Conservation (phyloP, 192 early-diverging fungal species). For the Rhizophagus prolifer region DNA sequence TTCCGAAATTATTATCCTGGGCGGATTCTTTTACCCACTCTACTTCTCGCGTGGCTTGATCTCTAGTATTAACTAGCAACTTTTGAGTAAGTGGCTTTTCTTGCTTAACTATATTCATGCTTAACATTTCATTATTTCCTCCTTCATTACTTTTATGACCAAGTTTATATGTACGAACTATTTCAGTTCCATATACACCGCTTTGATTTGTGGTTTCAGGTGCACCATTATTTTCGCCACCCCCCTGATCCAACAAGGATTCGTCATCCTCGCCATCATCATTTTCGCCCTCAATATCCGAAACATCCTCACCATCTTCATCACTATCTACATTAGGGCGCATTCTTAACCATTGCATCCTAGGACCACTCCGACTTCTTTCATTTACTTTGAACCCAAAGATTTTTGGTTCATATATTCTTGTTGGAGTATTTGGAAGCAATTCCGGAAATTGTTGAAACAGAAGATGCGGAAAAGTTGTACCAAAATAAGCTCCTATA, state of each 20-base stretch:
- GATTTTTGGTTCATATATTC: slow-evolving; percentile 78
- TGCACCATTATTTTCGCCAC: slow-evolving; percentile 29
- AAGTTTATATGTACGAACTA: not conserved
- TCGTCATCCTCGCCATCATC: slow-evolving; percentile 19
- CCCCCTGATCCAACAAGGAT: slow-evolving; percentile 2
- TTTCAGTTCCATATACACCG: not conserved
- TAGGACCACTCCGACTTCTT: slow-evolving; percentile 70
- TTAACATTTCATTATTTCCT: not conserved
- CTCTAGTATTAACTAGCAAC: not conserved
- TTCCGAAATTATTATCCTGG: slow-evolving; percentile 2
- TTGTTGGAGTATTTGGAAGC: slow-evolving; percentile 52
- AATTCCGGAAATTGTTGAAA: slow-evolving; percentile 84
- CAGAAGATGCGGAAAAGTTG: slow-evolving; percentile 92
- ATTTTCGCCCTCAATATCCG: slow-evolving; percentile 15
- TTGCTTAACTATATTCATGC: not conserved
- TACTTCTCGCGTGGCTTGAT: not conserved
- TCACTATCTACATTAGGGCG: slow-evolving; percentile 2
- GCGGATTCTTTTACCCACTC: not conserved
- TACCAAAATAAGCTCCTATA: slow-evolving; percentile 90
- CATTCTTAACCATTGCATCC: slow-evolving; percentile 90
- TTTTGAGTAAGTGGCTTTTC: not conserved
- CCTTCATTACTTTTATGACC: not conserved
- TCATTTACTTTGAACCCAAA: slow-evolving; percentile 92
- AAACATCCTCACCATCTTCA: not conserved
- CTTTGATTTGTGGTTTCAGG: slow-evolving; percentile 3